A percentile compares a stretch with the other conserved stretches of the same genome.
Conservation (phyloP, 2,329 filamentous ascomycete genomes). For the Xylariomycetidae sp. region DNA sequence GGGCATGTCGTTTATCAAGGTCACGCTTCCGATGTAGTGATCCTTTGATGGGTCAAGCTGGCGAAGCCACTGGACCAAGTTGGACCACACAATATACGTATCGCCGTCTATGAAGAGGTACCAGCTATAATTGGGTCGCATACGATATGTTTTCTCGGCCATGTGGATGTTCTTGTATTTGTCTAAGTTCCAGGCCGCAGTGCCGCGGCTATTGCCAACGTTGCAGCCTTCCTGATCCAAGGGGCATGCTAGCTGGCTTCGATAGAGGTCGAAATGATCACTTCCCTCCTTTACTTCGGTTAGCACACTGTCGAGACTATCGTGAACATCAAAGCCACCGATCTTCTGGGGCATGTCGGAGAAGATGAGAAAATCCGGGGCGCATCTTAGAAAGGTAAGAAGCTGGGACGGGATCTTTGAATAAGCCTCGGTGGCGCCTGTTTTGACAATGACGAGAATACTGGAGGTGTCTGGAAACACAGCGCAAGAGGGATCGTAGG, state of each 20-base stretch:
- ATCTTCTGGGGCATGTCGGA: constrained; percentile 50
- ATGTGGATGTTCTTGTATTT: constrained; percentile 62
- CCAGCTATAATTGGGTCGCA: constrained; percentile 51
- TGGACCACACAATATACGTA: constrained; percentile 52
- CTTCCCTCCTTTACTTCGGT: constrained; percentile 38
- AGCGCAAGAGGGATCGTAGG: constrained; percentile 20
- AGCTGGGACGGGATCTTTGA: constrained; percentile 50
- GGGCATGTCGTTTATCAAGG: constrained; percentile 34
- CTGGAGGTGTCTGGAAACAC: constrained; percentile 40
- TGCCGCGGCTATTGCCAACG: constrained; percentile 21
- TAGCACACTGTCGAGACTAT: constrained; percentile 43
- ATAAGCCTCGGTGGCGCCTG: constrained; percentile 50
- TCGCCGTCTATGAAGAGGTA: constrained; percentile 57
- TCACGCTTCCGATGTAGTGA: constrained; percentile 47
- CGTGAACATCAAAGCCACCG: constrained; percentile 38
- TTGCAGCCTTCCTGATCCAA: constrained; percentile 41
- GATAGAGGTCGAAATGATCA: constrained; percentile 47
- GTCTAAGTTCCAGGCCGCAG: constrained; percentile 50
- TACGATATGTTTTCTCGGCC: constrained; percentile 46
- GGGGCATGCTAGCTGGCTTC: constrained; percentile 39
- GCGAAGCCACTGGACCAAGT: constrained; percentile 44
- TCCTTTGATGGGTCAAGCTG: constrained; percentile 37
- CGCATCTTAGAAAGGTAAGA: constrained; percentile 46
- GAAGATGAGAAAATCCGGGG: constrained; percentile 51
- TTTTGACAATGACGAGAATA: constrained; percentile 51